phyloP scores from a whole-genome alignment of 768 basidiomycete genomes.

The Termitomyces sp. region DNA sequence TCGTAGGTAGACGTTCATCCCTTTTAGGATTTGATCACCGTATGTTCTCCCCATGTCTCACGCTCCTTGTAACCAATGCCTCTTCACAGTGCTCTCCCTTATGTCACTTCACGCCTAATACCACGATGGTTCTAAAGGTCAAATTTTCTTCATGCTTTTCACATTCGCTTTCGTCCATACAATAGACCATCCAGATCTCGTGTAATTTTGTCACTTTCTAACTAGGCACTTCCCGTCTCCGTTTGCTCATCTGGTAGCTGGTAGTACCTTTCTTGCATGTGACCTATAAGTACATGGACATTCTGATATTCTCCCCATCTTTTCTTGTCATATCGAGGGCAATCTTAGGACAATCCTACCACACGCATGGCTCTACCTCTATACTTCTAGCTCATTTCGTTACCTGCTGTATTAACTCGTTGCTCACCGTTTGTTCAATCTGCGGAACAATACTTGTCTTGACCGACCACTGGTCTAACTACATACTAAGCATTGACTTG shows the following conservation, averaged over 20 bases:
- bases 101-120: background rate
- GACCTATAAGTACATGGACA: background rate
- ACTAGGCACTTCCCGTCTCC: background rate
- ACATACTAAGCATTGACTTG: too few species aligned
- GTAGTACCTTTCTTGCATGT: background rate
- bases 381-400: background rate
- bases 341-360: background rate
- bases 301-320: background rate
- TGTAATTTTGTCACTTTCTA: constrained; percentile 13
- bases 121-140: constrained; percentile 1
- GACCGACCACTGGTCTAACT: too few species aligned
- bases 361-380: background rate
- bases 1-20: constrained; percentile 4
- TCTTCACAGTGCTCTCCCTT: background rate
- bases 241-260: background rate
- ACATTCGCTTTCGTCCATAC: constrained; percentile 9
- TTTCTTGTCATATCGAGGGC: background rate
- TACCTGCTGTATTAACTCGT: constrained; percentile 6
- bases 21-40: constrained; percentile 5
- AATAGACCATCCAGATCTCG: background rate
- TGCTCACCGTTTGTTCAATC: background rate
- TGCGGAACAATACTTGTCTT: constrained; percentile 5
- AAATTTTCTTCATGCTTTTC: background rate
- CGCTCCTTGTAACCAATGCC: background rate
- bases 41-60: background rate